Base-by-base conservation (phyloP, 192 early-diverging fungal species). In the Irineochytrium annulatum region DNA sequence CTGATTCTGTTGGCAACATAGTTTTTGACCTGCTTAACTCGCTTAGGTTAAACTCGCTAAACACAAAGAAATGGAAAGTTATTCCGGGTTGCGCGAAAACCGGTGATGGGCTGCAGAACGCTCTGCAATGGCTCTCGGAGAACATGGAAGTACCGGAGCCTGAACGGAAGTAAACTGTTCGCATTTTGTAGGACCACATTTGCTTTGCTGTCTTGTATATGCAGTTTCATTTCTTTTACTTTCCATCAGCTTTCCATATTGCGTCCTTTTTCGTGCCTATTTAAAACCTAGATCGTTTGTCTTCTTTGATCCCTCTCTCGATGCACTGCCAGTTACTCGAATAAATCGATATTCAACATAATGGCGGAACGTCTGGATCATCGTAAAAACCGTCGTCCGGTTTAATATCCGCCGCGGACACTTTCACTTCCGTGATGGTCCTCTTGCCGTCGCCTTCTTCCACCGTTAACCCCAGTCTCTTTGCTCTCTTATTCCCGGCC, bases 291-390 rank as follows among this genome's bases (percentile, higher is more conserved):
- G n/a, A n/a, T n/a, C n/a, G n/a, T n/a, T n/a, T n/a, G n/a, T n/a
- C n/a, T n/a, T n/a, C n/a, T n/a, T n/a, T n/a, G n/a, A n/a, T n/a
- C n/a, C n/a, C n/a, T n/a, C n/a, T n/a, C n/a, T n/a, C n/a, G n/a
- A n/a, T n/a, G n/a, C n/a, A n/a, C n/a, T n/a, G n/a, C n/a, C n/a
- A n/a, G n/a, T n/a, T n/a, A n/a, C n/a, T n/a, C n/a, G n/a, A n/a
- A n/a, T n/a, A n/a, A n/a, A n/a, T n/a, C n/a, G n/a, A n/a, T n/a
- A n/a, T n/a, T 72, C 62, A 80, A 43, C 72, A 76, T 5, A 83
- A 55, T 2, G 81, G 81, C 1, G 81, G 81, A 39, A 83, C 78
- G 28, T 71, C 68, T 8, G 81, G 81, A 60, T 81, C 81, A 67
- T 83, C 81, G 1, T 62, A 60, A 70, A 81, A 83, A 30, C 69